These are phyloP conservation scores for Discostella pseudostelligera DNA, from an alignment of 108 stramenopile genomes.

Conservation along the genomic window DNA sequence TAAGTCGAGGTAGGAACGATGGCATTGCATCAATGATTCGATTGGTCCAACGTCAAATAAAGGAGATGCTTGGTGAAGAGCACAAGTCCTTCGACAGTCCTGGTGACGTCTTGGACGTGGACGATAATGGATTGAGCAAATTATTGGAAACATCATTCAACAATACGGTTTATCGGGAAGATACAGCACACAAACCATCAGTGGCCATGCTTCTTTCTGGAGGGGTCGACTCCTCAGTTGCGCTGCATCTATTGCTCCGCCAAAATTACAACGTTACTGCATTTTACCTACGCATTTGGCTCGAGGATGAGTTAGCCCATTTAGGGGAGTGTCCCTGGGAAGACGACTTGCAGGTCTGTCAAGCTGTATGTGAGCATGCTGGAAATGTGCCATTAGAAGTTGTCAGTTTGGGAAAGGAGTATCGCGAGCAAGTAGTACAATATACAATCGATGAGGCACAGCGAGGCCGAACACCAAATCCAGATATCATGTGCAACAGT, in stretches of 20 bases:
- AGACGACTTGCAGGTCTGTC: conserved; percentile 76
- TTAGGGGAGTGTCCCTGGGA: conserved; percentile 96
- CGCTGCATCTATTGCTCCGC: conserved; percentile 77
- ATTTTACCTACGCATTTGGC: conserved; percentile 97
- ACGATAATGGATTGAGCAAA: neutral
- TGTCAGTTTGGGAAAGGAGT: conserved; percentile 88
- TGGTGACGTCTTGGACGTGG: neutral
- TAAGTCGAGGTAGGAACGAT: conserved; percentile 79
- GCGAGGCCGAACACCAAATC: conserved; percentile 94
- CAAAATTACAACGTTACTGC: conserved; percentile 90
- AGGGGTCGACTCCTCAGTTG: conserved; percentile 96
- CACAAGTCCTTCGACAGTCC: conserved; percentile 1
- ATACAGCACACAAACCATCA: conserved; percentile 31
- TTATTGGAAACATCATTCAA: neutral
- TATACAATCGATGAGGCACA: conserved; percentile 89
- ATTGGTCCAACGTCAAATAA: conserved; percentile 64
- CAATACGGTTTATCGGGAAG: neutral
- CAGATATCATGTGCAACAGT: conserved; percentile 96
- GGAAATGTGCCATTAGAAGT: conserved; percentile 81
- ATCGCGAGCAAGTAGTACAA: conserved; percentile 84
- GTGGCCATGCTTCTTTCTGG: conserved; percentile 94
- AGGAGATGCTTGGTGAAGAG: conserved; percentile 7
- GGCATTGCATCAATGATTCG: conserved; percentile 76
- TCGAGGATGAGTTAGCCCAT: conserved; percentile 95
- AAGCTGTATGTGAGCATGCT: conserved; percentile 89